phyloP scores from a whole-genome alignment of 2,329 filamentous ascomycete genomes.

The Xylaria arbuscula region DNA sequence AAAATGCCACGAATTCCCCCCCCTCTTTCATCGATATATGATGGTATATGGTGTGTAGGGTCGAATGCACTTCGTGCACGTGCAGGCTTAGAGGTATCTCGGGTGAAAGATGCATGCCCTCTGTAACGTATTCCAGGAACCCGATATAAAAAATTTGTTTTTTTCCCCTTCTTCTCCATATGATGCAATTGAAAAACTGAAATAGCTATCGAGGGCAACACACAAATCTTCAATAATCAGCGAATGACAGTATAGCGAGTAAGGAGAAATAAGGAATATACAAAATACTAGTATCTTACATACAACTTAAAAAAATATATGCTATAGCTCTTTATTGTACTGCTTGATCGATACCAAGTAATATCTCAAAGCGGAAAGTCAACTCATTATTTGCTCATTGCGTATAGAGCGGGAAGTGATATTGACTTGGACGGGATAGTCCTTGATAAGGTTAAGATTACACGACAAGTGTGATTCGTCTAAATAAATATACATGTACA shows the following conservation, averaged over 20 bases:
- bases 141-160: too few species aligned
- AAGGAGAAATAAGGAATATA: not conserved
- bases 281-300: not conserved
- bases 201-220: too few species aligned
- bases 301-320: not conserved
- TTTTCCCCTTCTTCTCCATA: too few species aligned
- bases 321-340: not conserved
- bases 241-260: not conserved
- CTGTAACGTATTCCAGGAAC: too few species aligned
- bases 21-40: too few species aligned
- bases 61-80: too few species aligned
- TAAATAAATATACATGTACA: slow-evolving; percentile 4
- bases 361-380: not conserved
- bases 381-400: not conserved
- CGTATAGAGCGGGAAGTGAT: not conserved
- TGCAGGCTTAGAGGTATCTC: too few species aligned
- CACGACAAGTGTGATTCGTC: not conserved
- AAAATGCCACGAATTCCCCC: too few species aligned
- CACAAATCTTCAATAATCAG: too few species aligned
- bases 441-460: slow-evolving; percentile 17
- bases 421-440: not conserved
- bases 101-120: too few species aligned
- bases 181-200: too few species aligned
- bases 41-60: too few species aligned
- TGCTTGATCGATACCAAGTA: not conserved